Conservation (phyloP, 2,329 filamentous ascomycete species). For the Hypoxylon sp. region DNA sequence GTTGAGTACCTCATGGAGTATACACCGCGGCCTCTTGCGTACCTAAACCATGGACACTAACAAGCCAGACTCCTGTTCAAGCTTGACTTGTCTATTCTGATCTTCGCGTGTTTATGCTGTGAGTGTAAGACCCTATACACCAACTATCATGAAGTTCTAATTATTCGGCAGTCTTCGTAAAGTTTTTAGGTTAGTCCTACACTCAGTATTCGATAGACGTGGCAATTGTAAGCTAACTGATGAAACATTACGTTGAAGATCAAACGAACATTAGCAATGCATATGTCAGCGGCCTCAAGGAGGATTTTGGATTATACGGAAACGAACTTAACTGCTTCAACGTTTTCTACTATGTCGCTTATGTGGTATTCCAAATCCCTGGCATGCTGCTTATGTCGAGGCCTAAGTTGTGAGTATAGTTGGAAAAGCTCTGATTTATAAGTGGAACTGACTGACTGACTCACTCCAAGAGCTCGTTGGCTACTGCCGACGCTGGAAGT, state of each 20-base stretch:
- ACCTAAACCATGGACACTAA: not conserved
- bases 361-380: slow-evolving; percentile 55
- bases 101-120: slow-evolving; percentile 54
- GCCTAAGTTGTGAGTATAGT: slow-evolving; percentile 47
- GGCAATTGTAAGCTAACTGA: not conserved
- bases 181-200: slow-evolving; percentile 48
- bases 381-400: slow-evolving; percentile 52
- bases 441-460: not conserved
- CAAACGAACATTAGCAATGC: slow-evolving; percentile 56
- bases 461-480: slow-evolving; percentile 47
- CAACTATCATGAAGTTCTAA: not conserved
- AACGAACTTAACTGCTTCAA: slow-evolving; percentile 59
- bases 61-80: slow-evolving; percentile 50
- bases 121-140: slow-evolving; percentile 21
- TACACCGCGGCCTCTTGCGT: not conserved
- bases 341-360: slow-evolving; percentile 57
- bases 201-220: not conserved
- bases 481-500: slow-evolving; percentile 51
- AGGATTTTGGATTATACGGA: slow-evolving; percentile 55
- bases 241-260: slow-evolving; percentile 34
- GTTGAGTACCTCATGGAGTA: not conserved
- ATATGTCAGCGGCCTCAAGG: slow-evolving; percentile 57
- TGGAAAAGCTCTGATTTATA: not conserved
- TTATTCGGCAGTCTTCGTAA: slow-evolving; percentile 50
- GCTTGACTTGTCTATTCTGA: slow-evolving; percentile 52